A percentile compares a stretch with the other conserved stretches of the same genome.
phyloP scores from a whole-genome alignment of 2,329 filamentous ascomycete species.

The Boeremia exigua region DNA sequence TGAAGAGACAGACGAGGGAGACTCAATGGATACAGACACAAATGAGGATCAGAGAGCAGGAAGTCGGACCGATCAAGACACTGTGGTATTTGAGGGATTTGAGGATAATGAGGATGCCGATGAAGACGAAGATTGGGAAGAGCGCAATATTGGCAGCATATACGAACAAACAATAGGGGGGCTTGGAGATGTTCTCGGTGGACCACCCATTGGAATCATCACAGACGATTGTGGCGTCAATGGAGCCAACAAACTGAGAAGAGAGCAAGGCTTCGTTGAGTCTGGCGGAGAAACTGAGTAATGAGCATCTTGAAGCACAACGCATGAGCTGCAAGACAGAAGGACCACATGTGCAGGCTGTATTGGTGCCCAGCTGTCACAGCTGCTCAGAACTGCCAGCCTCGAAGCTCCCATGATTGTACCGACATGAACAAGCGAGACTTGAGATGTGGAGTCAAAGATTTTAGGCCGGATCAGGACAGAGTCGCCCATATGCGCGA shows the following conservation, averaged over 20 bases:
- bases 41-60: slow-evolving; percentile 22
- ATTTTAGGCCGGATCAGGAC: no score
- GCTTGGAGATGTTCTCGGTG: slow-evolving; percentile 71
- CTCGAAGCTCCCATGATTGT: background rate
- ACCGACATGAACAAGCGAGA: no score
- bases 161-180: slow-evolving; percentile 82
- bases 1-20: slow-evolving; percentile 23
- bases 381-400: background rate
- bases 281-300: slow-evolving; percentile 19
- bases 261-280: slow-evolving; percentile 21
- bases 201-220: slow-evolving; percentile 54
- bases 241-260: slow-evolving; percentile 16
- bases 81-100: slow-evolving; percentile 40
- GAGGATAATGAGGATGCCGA: slow-evolving; percentile 54
- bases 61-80: slow-evolving; percentile 29
- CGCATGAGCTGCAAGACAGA: no score
- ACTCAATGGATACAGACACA: slow-evolving; percentile 41
- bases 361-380: no score
- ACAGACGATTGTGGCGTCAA: slow-evolving; percentile 47
- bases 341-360: no score
- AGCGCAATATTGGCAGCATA: slow-evolving; percentile 61
- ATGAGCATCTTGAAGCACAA: background rate
- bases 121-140: slow-evolving; percentile 47
- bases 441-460: no score
- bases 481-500: no score